Conservation (phyloP, 208 protist genomes). For the Trypanosomatidae sp. region DNA sequence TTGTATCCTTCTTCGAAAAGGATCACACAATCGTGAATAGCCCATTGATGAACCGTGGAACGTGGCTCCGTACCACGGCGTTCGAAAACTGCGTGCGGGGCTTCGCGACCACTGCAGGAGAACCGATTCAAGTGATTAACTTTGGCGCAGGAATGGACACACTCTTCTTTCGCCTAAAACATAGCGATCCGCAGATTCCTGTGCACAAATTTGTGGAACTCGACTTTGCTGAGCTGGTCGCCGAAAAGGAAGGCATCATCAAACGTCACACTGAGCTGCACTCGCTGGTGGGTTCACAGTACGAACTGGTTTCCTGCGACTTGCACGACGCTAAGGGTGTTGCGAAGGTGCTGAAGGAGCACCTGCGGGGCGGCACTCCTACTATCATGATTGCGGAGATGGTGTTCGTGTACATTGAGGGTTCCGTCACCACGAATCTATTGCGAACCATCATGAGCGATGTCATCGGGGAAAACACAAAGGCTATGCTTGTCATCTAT, state of each 20-base stretch:
- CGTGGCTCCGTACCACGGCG: constrained; percentile 84
- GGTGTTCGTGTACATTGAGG: constrained; percentile 91
- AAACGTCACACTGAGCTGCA: constrained; percentile 36
- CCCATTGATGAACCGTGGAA: constrained; percentile 91
- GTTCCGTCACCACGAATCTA: constrained; percentile 58
- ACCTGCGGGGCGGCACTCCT: constrained; percentile 43
- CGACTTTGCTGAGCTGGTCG: constrained; percentile 80
- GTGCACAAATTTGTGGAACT: constrained; percentile 76
- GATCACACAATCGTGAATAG: constrained; percentile 90
- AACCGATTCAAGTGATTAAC: constrained; percentile 85
- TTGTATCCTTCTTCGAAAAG: constrained; percentile 72
- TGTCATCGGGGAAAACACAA: constrained; percentile 42
- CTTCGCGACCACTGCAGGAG: constrained; percentile 41
- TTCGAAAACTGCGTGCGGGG: constrained; percentile 74
- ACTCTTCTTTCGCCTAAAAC: constrained; percentile 84
- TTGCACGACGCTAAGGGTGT: constrained; percentile 56
- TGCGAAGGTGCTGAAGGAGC: constrained; percentile 41
- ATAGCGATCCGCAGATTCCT: constrained; percentile 52
- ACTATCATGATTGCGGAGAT: constrained; percentile 89
- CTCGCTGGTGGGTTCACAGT: constrained; percentile 41
- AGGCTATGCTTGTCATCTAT: constrained; percentile 73
- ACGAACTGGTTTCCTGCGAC: constrained; percentile 59
- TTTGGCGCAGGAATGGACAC: constrained; percentile 90
- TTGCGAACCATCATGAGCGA: constrained; percentile 52
- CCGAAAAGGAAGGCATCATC: constrained; percentile 72